Base-by-base conservation (phyloP, 225 moss, liverwort and hornwort genomes). In the Bryum argenteum region DNA sequence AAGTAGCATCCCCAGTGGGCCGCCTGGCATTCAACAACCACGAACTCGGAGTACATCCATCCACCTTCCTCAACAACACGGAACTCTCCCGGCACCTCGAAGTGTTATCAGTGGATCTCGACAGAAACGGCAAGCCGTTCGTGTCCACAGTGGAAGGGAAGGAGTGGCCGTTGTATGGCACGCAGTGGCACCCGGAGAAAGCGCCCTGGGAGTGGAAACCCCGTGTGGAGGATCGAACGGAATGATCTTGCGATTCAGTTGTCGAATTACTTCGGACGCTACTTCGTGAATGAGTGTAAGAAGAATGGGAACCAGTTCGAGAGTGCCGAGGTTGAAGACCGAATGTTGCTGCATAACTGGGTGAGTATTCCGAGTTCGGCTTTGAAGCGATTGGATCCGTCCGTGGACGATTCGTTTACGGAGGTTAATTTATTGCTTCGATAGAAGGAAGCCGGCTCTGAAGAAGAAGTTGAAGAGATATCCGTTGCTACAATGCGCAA, bases 151-250 rank as follows among this genome's bases (percentile, higher is more conserved):
- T 91, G 16, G 89, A 91, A 23, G 85, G 91, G 2, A 79, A 71
- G 22, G 0, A 10, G 9, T 69, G 74, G 76, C 91, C 89, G 0
- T 0, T 89, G 2, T 91, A 91, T 37, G 91, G 55, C 22, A 91
- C 77, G 8, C 91, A 91, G 16, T 87, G 91, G 91, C 91, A 91
- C 41, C 91, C 91, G 0, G 91, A 91, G 84, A 91, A 91, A 54
- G 68, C 84, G 0, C 81, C 80, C 1, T 91, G 87, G 89, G 91
- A 91, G 58, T 91, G 91, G 91, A 89, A n/a, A 85, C 66, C 77
- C 76, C 0, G 3, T 16, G 53, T 83, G 87, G 79, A 73, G 54
- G 45, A 87, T 89, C 43, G 78, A 74, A 44, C 89, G 77, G 38
- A 85, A 68, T 47, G 76, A 83, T 53, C 3, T 69, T 9, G 91